A percentile compares a stretch with the other conserved stretches of the same genome.
These are phyloP conservation scores for Debaryomyces maramus DNA, from an alignment of 805 yeast species.

Conservation along the genomic window DNA sequence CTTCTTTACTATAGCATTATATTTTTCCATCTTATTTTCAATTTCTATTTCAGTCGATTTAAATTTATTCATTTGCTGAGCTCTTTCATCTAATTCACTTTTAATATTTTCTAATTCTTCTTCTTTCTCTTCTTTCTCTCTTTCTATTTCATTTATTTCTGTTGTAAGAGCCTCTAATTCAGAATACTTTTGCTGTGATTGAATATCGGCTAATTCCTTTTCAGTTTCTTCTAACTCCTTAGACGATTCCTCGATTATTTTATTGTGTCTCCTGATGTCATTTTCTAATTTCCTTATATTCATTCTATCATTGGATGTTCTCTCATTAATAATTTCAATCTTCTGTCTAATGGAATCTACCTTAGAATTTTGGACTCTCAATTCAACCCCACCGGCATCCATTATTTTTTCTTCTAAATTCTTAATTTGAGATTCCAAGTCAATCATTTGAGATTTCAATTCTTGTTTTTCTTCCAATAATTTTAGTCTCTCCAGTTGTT, in stretches of 20 bases:
- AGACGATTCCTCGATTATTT: slow-evolving; percentile 46
- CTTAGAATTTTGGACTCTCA: slow-evolving; percentile 75
- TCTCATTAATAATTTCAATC: slow-evolving; percentile 58
- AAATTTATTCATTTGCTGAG: slow-evolving; percentile 52
- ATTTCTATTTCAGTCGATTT: slow-evolving; percentile 68
- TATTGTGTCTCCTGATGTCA: slow-evolving; percentile 57
- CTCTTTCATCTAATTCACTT: slow-evolving; percentile 34
- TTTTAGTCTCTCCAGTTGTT: slow-evolving; percentile 20
- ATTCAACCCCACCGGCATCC: slow-evolving; percentile 87
- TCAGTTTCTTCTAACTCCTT: slow-evolving; percentile 41
- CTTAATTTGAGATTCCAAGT: slow-evolving; percentile 55
- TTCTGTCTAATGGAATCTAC: slow-evolving; percentile 74
- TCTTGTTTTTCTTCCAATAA: slow-evolving; percentile 18
- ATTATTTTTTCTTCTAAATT: slow-evolving; percentile 72
- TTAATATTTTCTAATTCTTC: slow-evolving; percentile 38
- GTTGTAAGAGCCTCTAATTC: slow-evolving; percentile 27
- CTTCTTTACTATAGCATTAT: slow-evolving; percentile 37
- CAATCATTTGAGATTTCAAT: slow-evolving; percentile 55
- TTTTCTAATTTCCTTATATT: slow-evolving; percentile 61
- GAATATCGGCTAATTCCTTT: slow-evolving; percentile 22
- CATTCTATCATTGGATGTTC: slow-evolving; percentile 56
- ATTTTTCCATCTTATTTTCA: slow-evolving; percentile 61
- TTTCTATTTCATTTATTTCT: slow-evolving; percentile 32
- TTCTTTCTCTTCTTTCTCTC: slow-evolving; percentile 37
- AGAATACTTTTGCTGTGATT: slow-evolving; percentile 18